A percentile compares a stretch with the other conserved stretches of the same genome.
phyloP scores from a whole-genome alignment of 2,329 filamentous ascomycete species.

The Colletotrichum karsti region DNA sequence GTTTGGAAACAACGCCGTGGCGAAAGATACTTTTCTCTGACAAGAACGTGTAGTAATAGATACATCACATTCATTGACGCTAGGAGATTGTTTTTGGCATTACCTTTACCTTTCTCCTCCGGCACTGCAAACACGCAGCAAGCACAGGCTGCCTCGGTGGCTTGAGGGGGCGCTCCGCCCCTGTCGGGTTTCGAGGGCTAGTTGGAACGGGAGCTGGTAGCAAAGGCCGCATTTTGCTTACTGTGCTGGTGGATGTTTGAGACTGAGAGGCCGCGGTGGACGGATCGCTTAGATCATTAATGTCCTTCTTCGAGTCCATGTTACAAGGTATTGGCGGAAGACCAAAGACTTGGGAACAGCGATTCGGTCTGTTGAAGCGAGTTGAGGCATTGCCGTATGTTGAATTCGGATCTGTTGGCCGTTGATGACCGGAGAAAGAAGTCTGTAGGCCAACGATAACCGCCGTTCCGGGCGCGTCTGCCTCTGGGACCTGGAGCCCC shows the following conservation, averaged over 20 bases:
- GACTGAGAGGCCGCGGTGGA: neutral
- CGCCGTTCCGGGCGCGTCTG: too few species aligned
- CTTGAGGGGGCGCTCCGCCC: neutral
- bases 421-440: too few species aligned
- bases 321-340: too few species aligned
- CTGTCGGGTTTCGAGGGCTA: neutral
- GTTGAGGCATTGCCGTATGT: too few species aligned
- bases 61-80: neutral
- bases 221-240: neutral
- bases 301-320: too few species aligned
- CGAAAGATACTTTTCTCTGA: neutral
- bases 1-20: neutral
- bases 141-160: constrained; percentile 6
- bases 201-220: neutral
- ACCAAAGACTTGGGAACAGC: too few species aligned
- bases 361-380: too few species aligned
- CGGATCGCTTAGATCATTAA: neutral
- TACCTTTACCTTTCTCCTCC: constrained; percentile 25
- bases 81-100: neutral
- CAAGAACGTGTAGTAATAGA: neutral
- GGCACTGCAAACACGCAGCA: constrained; percentile 16
- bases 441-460: too few species aligned
- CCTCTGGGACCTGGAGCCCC: too few species aligned
- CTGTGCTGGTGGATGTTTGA: neutral
- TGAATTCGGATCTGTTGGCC: too few species aligned